Evolutionary conservation across 306 rosid species (phyloP), one percentile per base, ranked within the genome.

Genomic region (Casuarina cunninghamiana): DNA sequence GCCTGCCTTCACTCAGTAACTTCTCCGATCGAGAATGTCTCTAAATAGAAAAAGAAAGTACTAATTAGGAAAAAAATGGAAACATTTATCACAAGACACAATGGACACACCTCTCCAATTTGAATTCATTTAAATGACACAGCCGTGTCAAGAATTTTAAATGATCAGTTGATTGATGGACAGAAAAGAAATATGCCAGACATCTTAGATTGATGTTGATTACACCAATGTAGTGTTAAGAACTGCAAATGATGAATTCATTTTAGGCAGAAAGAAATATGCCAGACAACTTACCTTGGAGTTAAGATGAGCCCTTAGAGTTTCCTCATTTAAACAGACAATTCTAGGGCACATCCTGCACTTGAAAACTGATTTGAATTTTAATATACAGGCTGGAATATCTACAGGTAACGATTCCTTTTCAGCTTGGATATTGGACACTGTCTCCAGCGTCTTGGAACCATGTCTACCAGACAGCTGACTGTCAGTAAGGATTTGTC

Each of bases 301-400:
- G n/a, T 87, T 82, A 17, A 94, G 85, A 87, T 94, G 98, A 82
- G 89, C 86, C 83, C 80, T 88, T 87, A 94, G 74, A 69, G 88
- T 86, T 77, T 88, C 88, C 88, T 92, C 98, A 55, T 88, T 86
- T 85, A 94, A 86, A 79, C 97, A 94, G 76, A 92, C 85, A 83
- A 92, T 76, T 82, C 89, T 85, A 77, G 98, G 98, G 82, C 98
- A 94, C 69, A 94, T 63, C 92, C 85, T 90, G 86, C 98, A 94
- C 88, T 92, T 94, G 60, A 92, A 92, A 75, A 87, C 90, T 48
- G 98, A 90, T 83, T 92, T 94, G 84, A 87, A 75, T 83, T 89
- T 83, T 57, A 92, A 78, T 70, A 94, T 61, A 57, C 78, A 79
- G 53, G 75, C 84, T 44, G 90, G 84, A 42, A 75, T 43, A 78